Evolutionary conservation across 2,329 filamentous ascomycete genomes (phyloP).

Genomic region (Talaromyces albobiverticillius): DNA sequence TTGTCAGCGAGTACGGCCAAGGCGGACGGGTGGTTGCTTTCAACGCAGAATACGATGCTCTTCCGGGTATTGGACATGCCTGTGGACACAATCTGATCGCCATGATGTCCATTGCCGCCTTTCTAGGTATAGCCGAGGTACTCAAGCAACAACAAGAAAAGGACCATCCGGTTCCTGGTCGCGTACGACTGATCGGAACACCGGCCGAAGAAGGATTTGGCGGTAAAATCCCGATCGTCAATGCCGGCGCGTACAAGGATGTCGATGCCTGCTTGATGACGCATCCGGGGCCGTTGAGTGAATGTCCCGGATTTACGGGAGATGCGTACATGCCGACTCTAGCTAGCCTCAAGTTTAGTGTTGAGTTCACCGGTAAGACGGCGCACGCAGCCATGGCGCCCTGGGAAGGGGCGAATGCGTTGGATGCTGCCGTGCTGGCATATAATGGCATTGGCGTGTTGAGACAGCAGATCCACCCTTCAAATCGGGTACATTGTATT

Average conservation of each 20-base stretch:
- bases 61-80: constrained; percentile 1
- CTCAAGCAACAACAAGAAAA: not conserved
- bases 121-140: not conserved
- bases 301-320: not conserved
- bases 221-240: not conserved
- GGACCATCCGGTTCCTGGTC: not conserved
- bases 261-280: constrained; percentile 4
- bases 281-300: not conserved
- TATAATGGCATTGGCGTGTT: not conserved
- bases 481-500: constrained; percentile 1
- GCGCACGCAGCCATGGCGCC: not conserved
- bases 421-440: constrained; percentile 1
- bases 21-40: constrained; percentile 37
- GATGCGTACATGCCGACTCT: constrained; percentile 5
- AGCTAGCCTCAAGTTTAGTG: not conserved
- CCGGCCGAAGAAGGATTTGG: not conserved
- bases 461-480: constrained; percentile 1
- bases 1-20: constrained; percentile 45
- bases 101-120: constrained; percentile 4
- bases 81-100: constrained; percentile 1
- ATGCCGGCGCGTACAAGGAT: not conserved
- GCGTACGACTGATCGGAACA: not conserved
- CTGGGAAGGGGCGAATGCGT: constrained; percentile 1
- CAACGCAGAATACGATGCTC: constrained; percentile 31
- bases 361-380: not conserved